Evolutionary conservation across 441 rosid genomes (phyloP), one percentile per base, ranked within the genome.

Genomic region (Eruca vesicaria): DNA sequence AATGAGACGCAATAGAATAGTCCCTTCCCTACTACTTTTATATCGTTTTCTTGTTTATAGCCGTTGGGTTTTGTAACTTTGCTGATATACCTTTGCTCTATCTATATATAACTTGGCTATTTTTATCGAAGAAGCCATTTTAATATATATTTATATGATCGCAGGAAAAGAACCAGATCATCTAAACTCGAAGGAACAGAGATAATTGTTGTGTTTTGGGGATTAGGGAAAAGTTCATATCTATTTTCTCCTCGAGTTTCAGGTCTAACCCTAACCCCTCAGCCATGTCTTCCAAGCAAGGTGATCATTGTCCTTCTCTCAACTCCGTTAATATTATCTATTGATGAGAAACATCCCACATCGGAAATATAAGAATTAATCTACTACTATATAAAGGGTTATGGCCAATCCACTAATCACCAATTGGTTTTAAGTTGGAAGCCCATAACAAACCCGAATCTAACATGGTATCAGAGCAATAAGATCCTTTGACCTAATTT

Each of bases 231-330:
- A 31, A 23, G 26, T 9, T 23, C 48, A 33, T 33, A 18, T 61
- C 2, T 69, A 29, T 68, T 31, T 55, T 63, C 50, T 66, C 74
- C 2, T 62, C 66, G 50, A 56, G 66, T 74, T 62, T 69, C 35
- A 20, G 66, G 56, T 67, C 79, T 62, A 69, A 57, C 59, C 83
- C 84, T 78, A 81, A 74, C 55, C 82, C 69, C 58, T 23, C 26
- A 71, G 75, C 74, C 80, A 93, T 93, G 98, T 90, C 98, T 43
- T 91, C 98, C 82, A 93, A 91, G 84, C 98, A 91, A 88, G 97
- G 98, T 91, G 50, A 14, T 59, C 6, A 28, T 16, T 62, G 12
- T 59, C 55, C 19, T n/a, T n/a, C n/a, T n/a, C n/a, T n/a, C n/a
- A n/a, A n/a, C n/a, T n/a, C n/a, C n/a, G n/a, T n/a, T n/a, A n/a